Conservation (phyloP, 2,329 filamentous ascomycete species). For the Karstenula rhodostoma region DNA sequence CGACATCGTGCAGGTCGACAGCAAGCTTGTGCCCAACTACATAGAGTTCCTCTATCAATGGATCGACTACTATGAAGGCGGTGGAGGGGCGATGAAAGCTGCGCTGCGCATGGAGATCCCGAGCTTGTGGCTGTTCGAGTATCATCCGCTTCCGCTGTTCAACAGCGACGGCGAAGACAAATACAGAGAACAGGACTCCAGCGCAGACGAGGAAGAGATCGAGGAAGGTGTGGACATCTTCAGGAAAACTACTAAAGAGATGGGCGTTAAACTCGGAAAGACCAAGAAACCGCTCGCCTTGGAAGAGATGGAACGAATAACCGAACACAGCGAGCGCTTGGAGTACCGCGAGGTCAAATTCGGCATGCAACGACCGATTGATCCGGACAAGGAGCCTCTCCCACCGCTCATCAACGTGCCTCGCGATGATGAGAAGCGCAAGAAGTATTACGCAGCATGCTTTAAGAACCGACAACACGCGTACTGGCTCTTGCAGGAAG, state of each 20-base stretch:
- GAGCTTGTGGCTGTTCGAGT: conserved; percentile 46
- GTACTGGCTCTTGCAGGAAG: conserved; percentile 39
- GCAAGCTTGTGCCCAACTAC: conserved; percentile 41
- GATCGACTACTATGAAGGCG: conserved; percentile 43
- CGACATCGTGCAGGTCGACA: conserved; percentile 40
- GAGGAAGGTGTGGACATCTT: conserved; percentile 7
- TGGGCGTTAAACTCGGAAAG: conserved; percentile 27
- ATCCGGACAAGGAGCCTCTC: conserved; percentile 29
- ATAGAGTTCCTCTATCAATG: conserved; percentile 46
- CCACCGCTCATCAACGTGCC: conserved; percentile 45
- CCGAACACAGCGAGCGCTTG: conserved; percentile 40
- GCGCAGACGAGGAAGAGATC: too few species aligned
- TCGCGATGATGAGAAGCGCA: conserved; percentile 26
- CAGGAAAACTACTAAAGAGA: conserved; percentile 25
- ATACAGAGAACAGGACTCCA: too few species aligned
- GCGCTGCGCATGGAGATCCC: conserved; percentile 45
- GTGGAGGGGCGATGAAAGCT: conserved; percentile 42
- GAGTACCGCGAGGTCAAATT: conserved; percentile 44
- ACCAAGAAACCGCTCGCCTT: conserved; percentile 36
- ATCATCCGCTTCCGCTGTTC: conserved; percentile 34
- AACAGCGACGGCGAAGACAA: conserved; percentile 10
- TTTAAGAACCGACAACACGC: conserved; percentile 43
- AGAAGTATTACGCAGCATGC: conserved; percentile 41
- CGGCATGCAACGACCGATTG: conserved; percentile 38
- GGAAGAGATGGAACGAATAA: conserved; percentile 29